These are phyloP conservation scores for Carex myosuroides DNA, from an alignment of 176 grass and related monocot genomes.

Conservation along the genomic window DNA sequence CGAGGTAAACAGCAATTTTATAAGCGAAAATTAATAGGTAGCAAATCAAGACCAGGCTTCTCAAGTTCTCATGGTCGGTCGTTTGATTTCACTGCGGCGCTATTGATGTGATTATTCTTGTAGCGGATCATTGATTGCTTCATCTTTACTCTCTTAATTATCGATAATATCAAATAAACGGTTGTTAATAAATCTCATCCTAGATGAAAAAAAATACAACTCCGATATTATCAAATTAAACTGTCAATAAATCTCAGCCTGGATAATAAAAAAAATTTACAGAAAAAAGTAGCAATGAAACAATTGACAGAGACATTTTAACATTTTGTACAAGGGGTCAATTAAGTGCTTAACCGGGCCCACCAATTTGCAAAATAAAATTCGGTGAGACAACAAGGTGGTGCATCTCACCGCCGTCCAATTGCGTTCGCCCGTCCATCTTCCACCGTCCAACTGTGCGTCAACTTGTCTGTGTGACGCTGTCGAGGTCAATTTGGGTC, in stretches of 20 bases:
- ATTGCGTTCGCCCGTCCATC: not conserved
- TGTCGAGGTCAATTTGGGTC: too few relatives aligned
- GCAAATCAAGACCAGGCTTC: not conserved
- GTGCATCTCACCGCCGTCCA: slow-evolving; percentile 1
- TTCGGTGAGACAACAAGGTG: not conserved
- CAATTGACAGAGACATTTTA: not conserved
- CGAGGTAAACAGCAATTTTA: not conserved
- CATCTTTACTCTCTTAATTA: too few relatives aligned
- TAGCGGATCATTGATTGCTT: too few relatives aligned
- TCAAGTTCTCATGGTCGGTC: not conserved
- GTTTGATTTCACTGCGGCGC: not conserved
- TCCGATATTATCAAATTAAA: not conserved
- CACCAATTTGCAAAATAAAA: not conserved
- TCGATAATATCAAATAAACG: too few relatives aligned
- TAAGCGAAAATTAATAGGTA: not conserved
- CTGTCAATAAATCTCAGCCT: too few relatives aligned
- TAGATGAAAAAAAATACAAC: too few relatives aligned
- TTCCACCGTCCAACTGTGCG: not conserved
- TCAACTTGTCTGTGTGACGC: not conserved
- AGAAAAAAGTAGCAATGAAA: not conserved
- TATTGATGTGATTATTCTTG: not conserved
- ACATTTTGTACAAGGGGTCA: not conserved
- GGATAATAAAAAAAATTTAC: not conserved
- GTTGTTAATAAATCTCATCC: too few relatives aligned
- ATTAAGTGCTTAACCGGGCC: not conserved